Evolutionary conservation across 108 stramenopile species (phyloP), one percentile per base, ranked within the genome.

Genomic region (Skeletonema grethae): DNA sequence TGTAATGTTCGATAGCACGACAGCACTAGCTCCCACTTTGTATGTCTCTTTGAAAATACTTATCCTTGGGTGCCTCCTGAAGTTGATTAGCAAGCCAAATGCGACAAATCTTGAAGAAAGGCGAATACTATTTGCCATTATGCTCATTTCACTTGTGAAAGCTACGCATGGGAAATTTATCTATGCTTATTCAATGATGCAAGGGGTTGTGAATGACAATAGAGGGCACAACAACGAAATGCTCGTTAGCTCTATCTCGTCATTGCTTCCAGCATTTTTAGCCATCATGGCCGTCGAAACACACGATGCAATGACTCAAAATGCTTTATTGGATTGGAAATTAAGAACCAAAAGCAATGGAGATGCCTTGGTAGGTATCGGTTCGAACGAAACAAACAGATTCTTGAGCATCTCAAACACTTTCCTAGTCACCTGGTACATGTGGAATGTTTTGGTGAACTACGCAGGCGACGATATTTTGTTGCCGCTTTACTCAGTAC

Each of bases 371-470:
- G 57, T 53, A 20, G 46, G 34, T 30, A 59, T 57, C 62, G 31
- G 12, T 60, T 30, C 43, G 30, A 38, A 55, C 63, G 57, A 72
- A 25, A 58, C 50, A 1, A 22, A 24, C 9, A 4, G 18, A 18
- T 4, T 43, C 7, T n/a, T 64, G 0, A 16, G 8, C 36, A 28
- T 13, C 22, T 48, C 50, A 25, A 16, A 61, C 13, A 43, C 32
- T 8, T 50, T 41, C 25, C 9, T 77, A 7, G 10, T 64, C 20
- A 50, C 39, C 25, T 77, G 69, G 69, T 77, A 66, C 39, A 50
- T 70, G 36, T 77, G 77, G 77, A 71, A 50, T 53, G 70, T 70
- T 38, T 71, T 65, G 30, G 48, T 31, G 22, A 77, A 57, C 32
- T 22, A 55, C n/a, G 59, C 64, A 45, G 46, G 57, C 2, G 77